A percentile compares a stretch with the other conserved stretches of the same genome.
phyloP scores from a whole-genome alignment of 2,329 filamentous ascomycete species.

The Lecanosticta acicola region DNA sequence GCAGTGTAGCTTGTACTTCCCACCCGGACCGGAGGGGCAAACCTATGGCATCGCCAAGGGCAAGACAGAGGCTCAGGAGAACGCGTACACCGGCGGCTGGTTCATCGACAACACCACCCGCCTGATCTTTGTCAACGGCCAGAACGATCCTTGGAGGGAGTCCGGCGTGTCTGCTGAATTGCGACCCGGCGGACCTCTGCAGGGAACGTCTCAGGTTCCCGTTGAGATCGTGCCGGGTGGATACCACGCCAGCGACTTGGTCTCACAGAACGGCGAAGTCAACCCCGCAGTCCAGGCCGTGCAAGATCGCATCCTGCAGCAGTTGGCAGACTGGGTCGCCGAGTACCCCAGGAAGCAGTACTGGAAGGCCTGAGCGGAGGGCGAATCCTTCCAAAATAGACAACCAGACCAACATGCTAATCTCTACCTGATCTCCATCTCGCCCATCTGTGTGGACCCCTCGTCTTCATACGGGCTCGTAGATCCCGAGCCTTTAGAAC shows the following conservation, averaged over 20 bases:
- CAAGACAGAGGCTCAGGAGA: constrained; percentile 46
- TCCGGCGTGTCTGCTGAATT: constrained; percentile 49
- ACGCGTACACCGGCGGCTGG: constrained; percentile 55
- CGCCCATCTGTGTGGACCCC: too few relatives aligned
- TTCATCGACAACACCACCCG: constrained; percentile 49
- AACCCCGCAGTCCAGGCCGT: constrained; percentile 47
- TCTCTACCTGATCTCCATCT: too few relatives aligned
- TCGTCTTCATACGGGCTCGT: too few relatives aligned
- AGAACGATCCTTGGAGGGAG: constrained; percentile 57
- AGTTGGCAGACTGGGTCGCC: constrained; percentile 51
- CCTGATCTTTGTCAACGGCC: constrained; percentile 54
- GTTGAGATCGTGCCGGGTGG: constrained; percentile 50
- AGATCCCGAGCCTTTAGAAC: too few relatives aligned
- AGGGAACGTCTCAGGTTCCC: constrained; percentile 44
- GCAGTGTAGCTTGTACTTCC: constrained; percentile 54
- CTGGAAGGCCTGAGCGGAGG: constrained; percentile 13
- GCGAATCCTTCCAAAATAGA: too few relatives aligned
- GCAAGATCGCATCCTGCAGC: constrained; percentile 45
- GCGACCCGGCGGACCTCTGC: constrained; percentile 51
- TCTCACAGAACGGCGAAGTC: constrained; percentile 40
- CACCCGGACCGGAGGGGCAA: constrained; percentile 41
- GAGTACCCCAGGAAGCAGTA: constrained; percentile 36
- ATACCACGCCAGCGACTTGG: constrained; percentile 53
- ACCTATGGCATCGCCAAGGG: constrained; percentile 47
- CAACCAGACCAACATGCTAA: too few relatives aligned